These are phyloP conservation scores for Sclerotinia glacialis DNA, from an alignment of 2,329 filamentous ascomycete genomes.

Conservation along the genomic window DNA sequence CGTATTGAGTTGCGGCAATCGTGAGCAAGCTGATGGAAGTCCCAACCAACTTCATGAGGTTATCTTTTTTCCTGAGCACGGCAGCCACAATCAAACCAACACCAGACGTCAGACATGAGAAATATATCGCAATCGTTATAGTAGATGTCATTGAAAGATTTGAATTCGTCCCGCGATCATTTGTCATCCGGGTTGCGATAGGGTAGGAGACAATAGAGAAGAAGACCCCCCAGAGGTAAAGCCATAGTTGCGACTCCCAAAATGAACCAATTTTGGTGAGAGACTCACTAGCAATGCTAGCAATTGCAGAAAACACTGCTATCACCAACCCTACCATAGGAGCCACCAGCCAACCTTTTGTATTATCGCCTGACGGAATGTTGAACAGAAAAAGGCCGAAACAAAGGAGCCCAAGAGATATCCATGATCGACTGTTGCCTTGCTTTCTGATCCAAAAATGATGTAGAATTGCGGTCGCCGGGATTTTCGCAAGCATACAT, in stretches of 20 bases:
- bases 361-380: conserved; percentile 15
- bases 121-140: conserved; percentile 15
- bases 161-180: neutral
- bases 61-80: conserved; percentile 28
- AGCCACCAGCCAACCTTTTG: conserved; percentile 27
- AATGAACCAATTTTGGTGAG: conserved; percentile 31
- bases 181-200: conserved; percentile 9
- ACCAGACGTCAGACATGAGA: conserved; percentile 11
- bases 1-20: conserved; percentile 28
- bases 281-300: conserved; percentile 30
- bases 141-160: conserved; percentile 5
- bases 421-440: conserved; percentile 27
- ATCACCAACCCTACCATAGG: conserved; percentile 29
- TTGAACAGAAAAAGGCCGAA: conserved; percentile 31
- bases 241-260: conserved; percentile 29
- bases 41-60: conserved; percentile 31
- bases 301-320: conserved; percentile 28
- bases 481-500: conserved; percentile 30
- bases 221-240: conserved; percentile 30
- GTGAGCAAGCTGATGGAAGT: conserved; percentile 27
- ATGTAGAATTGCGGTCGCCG: conserved; percentile 31
- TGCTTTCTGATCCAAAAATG: conserved; percentile 31
- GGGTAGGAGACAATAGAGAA: conserved; percentile 23
- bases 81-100: conserved; percentile 29
- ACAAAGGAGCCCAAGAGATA: conserved; percentile 27